These are phyloP conservation scores for Fusarium compactum DNA, from an alignment of 2,329 filamentous ascomycete genomes.

Conservation along the genomic window DNA sequence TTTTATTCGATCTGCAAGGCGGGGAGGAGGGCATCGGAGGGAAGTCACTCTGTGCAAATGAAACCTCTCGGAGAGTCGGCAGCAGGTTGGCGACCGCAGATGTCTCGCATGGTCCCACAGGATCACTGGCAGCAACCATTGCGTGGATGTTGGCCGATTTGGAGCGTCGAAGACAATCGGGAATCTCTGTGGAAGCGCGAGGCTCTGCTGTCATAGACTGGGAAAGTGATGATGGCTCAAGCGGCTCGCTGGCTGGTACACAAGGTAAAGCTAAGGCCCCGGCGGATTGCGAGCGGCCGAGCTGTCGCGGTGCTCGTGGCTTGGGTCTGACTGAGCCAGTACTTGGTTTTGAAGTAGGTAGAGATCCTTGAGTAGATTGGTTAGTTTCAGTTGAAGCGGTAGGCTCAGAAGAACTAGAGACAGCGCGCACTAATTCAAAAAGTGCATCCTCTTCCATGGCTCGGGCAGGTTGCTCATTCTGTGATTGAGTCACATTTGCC, in stretches of 20 bases:
- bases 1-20: slow-evolving; percentile 69
- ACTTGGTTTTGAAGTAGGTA: slow-evolving; percentile 29
- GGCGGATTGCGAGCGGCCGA: slow-evolving; percentile 54
- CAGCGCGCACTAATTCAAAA: slow-evolving; percentile 39
- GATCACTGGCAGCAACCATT: slow-evolving; percentile 62
- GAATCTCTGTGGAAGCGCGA: slow-evolving; percentile 50
- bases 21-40: slow-evolving; percentile 55
- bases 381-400: slow-evolving; percentile 37
- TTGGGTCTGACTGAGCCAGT: slow-evolving; percentile 27
- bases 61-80: slow-evolving; percentile 52
- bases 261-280: slow-evolving; percentile 54
- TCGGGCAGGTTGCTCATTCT: slow-evolving; percentile 4
- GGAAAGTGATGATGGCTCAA: slow-evolving; percentile 57
- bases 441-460: slow-evolving; percentile 30
- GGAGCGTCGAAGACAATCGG: slow-evolving; percentile 55
- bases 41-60: slow-evolving; percentile 59
- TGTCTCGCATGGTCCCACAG: slow-evolving; percentile 49
- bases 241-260: slow-evolving; percentile 64
- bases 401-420: slow-evolving; percentile 37
- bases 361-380: slow-evolving; percentile 28
- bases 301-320: slow-evolving; percentile 40
- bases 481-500: slow-evolving; percentile 17
- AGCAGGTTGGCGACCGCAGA: slow-evolving; percentile 33
- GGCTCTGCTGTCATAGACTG: slow-evolving; percentile 40
- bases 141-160: slow-evolving; percentile 53